Percentiles rank a stretch among this genome's conserved stretches.
Conservation (phyloP, 371 early-diverging fungal species). For the Mucor mucedo region DNA sequence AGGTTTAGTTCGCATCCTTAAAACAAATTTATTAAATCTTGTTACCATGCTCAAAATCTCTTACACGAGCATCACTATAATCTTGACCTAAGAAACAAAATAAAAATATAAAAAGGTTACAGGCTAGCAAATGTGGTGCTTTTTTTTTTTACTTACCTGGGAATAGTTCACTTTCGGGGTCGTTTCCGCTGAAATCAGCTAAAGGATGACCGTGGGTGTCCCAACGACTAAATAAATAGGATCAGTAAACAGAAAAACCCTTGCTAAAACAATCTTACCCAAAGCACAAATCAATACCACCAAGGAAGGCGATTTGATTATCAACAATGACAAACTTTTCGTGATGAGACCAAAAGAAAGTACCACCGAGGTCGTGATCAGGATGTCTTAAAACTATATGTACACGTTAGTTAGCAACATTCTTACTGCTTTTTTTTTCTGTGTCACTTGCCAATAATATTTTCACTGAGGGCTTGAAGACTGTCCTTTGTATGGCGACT, state of each 20-base stretch:
- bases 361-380: constrained; percentile 75
- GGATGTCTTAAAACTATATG: constrained; percentile 81
- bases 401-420: background rate
- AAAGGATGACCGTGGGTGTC: constrained; percentile 87
- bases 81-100: constrained; percentile 70
- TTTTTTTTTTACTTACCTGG: constrained; percentile 34
- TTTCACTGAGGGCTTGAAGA: constrained; percentile 76
- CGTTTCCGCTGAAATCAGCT: constrained; percentile 60
- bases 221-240: constrained; percentile 65
- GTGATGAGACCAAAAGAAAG: constrained; percentile 85
- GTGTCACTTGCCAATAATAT: constrained; percentile 67
- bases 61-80: constrained; percentile 90
- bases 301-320: constrained; percentile 85
- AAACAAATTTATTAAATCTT: background rate
- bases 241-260: too few relatives aligned
- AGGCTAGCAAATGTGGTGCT: background rate
- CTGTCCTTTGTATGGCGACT: constrained; percentile 82
- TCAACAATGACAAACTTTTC: constrained; percentile 81
- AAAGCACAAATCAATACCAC: constrained; percentile 93
- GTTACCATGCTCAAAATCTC: constrained; percentile 84
- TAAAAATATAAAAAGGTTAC: constrained; percentile 13
- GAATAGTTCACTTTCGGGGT: constrained; percentile 41
- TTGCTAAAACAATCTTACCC: constrained; percentile 48
- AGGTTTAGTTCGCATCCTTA: background rate
- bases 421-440: constrained; percentile 4